Percentiles rank a stretch among this genome's conserved stretches.
These are phyloP conservation scores for Hypocreales sp. DNA, from an alignment of 2,329 filamentous ascomycete species.

Conservation along the genomic window DNA sequence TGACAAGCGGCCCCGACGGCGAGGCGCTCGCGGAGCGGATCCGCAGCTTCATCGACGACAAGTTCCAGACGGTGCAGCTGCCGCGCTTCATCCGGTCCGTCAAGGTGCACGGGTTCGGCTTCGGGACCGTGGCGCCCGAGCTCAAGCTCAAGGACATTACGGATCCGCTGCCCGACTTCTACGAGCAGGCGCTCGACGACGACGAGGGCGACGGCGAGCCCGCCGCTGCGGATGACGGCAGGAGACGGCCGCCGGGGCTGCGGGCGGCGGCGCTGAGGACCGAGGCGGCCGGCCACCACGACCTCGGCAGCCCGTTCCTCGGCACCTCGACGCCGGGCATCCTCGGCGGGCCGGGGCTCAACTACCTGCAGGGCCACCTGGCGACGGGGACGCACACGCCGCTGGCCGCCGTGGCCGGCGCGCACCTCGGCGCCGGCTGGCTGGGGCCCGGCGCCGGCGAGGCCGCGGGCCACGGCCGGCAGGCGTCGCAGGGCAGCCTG, in stretches of 20 bases:
- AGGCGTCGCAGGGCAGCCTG: constrained; percentile 30
- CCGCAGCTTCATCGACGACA: constrained; percentile 85
- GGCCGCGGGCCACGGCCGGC: constrained; percentile 21
- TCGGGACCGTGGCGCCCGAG: constrained; percentile 67
- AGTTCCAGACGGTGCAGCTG: constrained; percentile 81
- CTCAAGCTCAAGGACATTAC: constrained; percentile 94
- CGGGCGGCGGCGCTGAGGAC: constrained; percentile 16
- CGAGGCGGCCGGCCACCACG: constrained; percentile 15
- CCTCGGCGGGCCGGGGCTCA: constrained; percentile 59
- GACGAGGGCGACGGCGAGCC: constrained; percentile 22
- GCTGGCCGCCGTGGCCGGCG: constrained; percentile 63
- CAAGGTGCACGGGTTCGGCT: constrained; percentile 85
- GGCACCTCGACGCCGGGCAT: constrained; percentile 47
- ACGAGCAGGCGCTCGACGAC: constrained; percentile 59
- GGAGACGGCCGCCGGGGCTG: background rate
- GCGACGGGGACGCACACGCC: constrained; percentile 66
- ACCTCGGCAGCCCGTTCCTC: constrained; percentile 40
- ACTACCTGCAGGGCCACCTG: constrained; percentile 71
- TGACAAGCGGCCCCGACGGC: constrained; percentile 82
- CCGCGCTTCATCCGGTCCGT: constrained; percentile 96
- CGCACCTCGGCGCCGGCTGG: constrained; percentile 25
- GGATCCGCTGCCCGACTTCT: constrained; percentile 90
- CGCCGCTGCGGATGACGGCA: constrained; percentile 11
- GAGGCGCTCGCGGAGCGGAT: constrained; percentile 71
- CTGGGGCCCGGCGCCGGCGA: constrained; percentile 10